Conservation (phyloP, 345 rosid genomes). For the Lepidium africanum region DNA sequence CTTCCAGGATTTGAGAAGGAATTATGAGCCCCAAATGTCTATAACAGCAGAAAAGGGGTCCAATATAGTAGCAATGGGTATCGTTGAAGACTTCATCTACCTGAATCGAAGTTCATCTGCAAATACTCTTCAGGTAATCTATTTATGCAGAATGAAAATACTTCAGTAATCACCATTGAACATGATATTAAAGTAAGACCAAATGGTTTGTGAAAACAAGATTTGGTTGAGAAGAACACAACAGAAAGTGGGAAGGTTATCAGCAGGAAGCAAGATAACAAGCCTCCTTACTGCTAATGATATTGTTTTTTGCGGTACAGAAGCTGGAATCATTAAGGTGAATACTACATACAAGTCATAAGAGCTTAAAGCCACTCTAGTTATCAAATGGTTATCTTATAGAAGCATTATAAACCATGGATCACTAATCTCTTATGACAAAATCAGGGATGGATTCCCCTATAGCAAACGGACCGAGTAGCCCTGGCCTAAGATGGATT, state of each 20-base stretch:
- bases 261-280: constrained; percentile 86
- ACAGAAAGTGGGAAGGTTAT: constrained; percentile 81
- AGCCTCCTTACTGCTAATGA: constrained; percentile 82
- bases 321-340: constrained; percentile 81
- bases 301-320: constrained; percentile 71
- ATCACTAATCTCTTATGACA: neutral
- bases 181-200: neutral
- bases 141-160: neutral
- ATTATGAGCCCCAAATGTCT: constrained; percentile 49
- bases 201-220: constrained; percentile 32
- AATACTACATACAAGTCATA: neutral
- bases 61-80: constrained; percentile 48
- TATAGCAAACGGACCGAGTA: constrained; percentile 28
- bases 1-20: constrained; percentile 74
- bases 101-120: constrained; percentile 60
- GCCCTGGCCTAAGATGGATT: too few relatives aligned
- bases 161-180: neutral
- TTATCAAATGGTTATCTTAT: neutral
- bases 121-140: constrained; percentile 61
- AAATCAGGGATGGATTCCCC: constrained; percentile 85
- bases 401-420: neutral
- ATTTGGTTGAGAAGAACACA: constrained; percentile 79
- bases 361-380: neutral
- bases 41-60: constrained; percentile 45
- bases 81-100: constrained; percentile 90